phyloP scores from a whole-genome alignment of 768 basidiomycete genomes.

The Boletus reticulatus region DNA sequence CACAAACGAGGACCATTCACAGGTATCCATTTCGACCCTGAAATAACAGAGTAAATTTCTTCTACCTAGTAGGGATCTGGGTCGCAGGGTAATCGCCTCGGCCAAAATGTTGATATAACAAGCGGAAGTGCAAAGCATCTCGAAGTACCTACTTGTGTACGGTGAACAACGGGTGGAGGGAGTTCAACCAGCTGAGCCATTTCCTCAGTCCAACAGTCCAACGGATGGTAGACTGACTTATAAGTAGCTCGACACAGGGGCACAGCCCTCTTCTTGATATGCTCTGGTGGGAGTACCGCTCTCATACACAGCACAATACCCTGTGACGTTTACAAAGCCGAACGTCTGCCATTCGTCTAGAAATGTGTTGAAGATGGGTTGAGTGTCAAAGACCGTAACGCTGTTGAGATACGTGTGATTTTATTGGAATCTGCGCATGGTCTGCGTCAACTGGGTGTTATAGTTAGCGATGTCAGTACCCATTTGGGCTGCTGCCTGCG shows the following conservation, averaged over 20 bases:
- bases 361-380: constrained; percentile 56
- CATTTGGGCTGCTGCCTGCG: constrained; percentile 26
- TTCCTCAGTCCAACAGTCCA: background rate
- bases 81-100: constrained; percentile 34
- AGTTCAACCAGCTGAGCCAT: constrained; percentile 53
- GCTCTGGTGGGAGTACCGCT: constrained; percentile 51
- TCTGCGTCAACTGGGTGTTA: constrained; percentile 45
- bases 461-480: constrained; percentile 43
- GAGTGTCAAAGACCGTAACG: no score
- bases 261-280: constrained; percentile 57
- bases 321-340: constrained; percentile 58
- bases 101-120: constrained; percentile 42
- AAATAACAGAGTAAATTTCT: background rate
- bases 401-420: constrained; percentile 40
- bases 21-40: background rate
- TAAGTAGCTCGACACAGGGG: constrained; percentile 66
- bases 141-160: constrained; percentile 51
- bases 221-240: constrained; percentile 31
- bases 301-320: constrained; percentile 57
- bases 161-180: constrained; percentile 59
- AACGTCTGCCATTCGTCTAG: constrained; percentile 51
- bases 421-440: constrained; percentile 38
- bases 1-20: background rate
- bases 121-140: background rate
- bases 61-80: constrained; percentile 11